Evolutionary conservation across 1,139 yeast genomes (phyloP).

Genomic region (Geotrichum cucujoidarum): DNA sequence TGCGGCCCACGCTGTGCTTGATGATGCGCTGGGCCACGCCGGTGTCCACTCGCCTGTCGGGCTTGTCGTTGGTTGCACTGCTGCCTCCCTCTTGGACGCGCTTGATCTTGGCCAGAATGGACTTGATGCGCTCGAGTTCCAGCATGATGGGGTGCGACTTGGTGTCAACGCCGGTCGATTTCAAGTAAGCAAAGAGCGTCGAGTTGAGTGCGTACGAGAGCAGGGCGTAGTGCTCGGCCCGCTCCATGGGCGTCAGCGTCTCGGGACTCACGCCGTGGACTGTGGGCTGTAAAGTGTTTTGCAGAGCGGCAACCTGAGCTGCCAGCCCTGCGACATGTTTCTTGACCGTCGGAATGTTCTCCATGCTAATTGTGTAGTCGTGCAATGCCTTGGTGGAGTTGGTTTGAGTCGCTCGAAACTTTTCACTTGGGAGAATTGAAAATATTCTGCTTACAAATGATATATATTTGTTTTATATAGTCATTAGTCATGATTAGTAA

Average conservation of each 20-base stretch:
- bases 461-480: too few species aligned
- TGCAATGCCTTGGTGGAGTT: too few species aligned
- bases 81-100: conserved; percentile 32
- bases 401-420: too few species aligned
- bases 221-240: conserved; percentile 35
- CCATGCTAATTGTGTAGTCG: too few species aligned
- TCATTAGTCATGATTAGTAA: too few species aligned
- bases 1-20: conserved; percentile 42
- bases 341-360: conserved; percentile 26
- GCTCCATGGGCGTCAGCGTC: conserved; percentile 32
- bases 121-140: conserved; percentile 66
- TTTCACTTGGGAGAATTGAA: too few species aligned
- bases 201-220: conserved; percentile 42
- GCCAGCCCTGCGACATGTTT: conserved; percentile 29
- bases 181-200: conserved; percentile 52
- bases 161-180: conserved; percentile 56
- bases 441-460: too few species aligned
- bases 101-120: conserved; percentile 55
- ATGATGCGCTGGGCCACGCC: conserved; percentile 36
- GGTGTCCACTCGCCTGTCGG: not conserved
- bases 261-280: conserved; percentile 28
- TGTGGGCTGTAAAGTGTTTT: conserved; percentile 27
- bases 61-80: conserved; percentile 28
- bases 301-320: conserved; percentile 30
- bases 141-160: conserved; percentile 58